Evolutionary conservation across 108 stramenopile species (phyloP).

Genomic region (Seminavis robusta): DNA sequence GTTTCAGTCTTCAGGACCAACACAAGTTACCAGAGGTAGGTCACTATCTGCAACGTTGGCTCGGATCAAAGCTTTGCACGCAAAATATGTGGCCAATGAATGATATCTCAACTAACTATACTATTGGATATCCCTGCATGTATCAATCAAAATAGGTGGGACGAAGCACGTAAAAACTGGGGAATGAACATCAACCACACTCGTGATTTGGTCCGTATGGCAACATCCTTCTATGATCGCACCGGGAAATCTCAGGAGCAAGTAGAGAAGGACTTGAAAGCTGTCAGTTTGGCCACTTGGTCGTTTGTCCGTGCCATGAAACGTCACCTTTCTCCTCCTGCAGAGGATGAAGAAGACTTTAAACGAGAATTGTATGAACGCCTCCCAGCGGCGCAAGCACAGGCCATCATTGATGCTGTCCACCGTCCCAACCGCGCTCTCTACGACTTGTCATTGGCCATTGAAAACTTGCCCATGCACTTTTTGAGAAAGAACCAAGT

Average conservation of each 20-base stretch:
- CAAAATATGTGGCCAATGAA: no score
- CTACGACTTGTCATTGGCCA: conserved; percentile 61
- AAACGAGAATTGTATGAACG: conserved; percentile 40
- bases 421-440: conserved; percentile 77
- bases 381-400: conserved; percentile 55
- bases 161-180: conserved; percentile 84
- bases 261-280: conserved; percentile 45
- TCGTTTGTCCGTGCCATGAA: conserved; percentile 66
- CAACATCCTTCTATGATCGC: conserved; percentile 58
- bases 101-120: no score
- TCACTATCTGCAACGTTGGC: no score
- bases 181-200: conserved; percentile 83
- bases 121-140: conserved; percentile 35
- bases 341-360: conserved; percentile 62
- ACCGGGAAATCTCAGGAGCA: conserved; percentile 29
- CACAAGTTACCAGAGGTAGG: conserved; percentile 47
- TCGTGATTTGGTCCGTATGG: conserved; percentile 64
- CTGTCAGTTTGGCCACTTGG: conserved; percentile 59
- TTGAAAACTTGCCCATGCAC: conserved; percentile 77
- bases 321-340: conserved; percentile 53
- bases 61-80: no score
- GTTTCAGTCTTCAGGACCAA: conserved; percentile 67
- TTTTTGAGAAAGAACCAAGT: conserved; percentile 71
- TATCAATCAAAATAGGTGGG: no score
- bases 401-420: conserved; percentile 50